Evolutionary conservation across 257 asterid species (phyloP), one percentile per base, ranked within the genome.

Genomic region (Solanum tarapatanum): DNA sequence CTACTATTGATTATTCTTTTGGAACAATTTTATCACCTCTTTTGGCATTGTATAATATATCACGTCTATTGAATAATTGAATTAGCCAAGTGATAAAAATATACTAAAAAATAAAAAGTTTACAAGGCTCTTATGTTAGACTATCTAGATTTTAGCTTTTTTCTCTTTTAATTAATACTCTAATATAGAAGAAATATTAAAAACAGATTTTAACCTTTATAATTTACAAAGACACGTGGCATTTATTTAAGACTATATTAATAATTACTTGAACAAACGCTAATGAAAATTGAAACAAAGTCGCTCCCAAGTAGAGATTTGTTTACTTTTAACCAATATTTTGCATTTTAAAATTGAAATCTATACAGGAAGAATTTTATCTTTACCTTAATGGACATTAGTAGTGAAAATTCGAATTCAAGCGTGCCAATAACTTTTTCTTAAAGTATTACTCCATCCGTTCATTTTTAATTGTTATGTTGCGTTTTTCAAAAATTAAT

Each of bases 401-500:
- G 4, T 11, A 24, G n/a, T n/a, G 35, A 76, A 76, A 37, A 76
- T 76, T 39, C 35, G 13, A 43, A n/a, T 76, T 3, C 26, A 37
- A 39, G 11, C 6, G 11, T 39, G 13, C 35, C 7, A 76, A 1
- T n/a, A 76, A 76, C 33, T 32, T 72, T 72, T 72, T 72, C 4
- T 58, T 17, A 55, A 62, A 62, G 7, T 62, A n/a, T 62, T n/a
- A 62, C 30, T 58, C 14, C 30, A 23, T 48, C 7, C 58, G 1
- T 48, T 5, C 0, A 14, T 13, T 48, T 48, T 48, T 48, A 48
- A 48, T 48, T 48, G 3, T 48, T 4, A 48, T 48, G 1, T 14
- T 48, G 17, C 0, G 7, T 0, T 14, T 45, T 48, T 45, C 3
- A 0, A 48, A 14, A 48, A 48, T 14, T 0, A 13, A 48, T 48